phyloP scores from a whole-genome alignment of 495 filamentous ascomycete genomes.

The Haplographium delicatum region DNA sequence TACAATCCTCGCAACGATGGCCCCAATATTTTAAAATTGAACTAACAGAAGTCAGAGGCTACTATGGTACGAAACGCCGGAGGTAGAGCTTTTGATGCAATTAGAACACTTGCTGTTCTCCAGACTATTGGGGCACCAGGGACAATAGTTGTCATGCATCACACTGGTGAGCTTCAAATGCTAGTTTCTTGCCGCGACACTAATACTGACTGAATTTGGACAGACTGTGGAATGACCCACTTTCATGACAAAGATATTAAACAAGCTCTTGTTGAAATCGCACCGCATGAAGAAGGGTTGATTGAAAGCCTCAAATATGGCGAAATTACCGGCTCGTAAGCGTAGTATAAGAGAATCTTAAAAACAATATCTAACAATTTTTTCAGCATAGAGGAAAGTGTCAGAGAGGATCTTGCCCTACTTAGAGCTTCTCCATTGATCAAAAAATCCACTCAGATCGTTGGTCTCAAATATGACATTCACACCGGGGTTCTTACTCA shows the following conservation, averaged over 20 bases:
- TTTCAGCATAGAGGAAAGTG: conserved; percentile 25
- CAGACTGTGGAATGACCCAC: conserved; percentile 30
- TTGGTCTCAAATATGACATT: conserved; percentile 30
- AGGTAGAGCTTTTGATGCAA: conserved; percentile 26
- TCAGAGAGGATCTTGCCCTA: conserved; percentile 27
- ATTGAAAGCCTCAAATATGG: conserved; percentile 27
- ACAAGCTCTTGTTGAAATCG: conserved; percentile 21
- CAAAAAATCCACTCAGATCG: conserved; percentile 23
- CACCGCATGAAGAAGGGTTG: conserved; percentile 19
- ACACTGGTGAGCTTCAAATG: conserved; percentile 8
- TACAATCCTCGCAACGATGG: background rate
- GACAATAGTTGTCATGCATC: conserved; percentile 28
- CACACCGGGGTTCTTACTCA: conserved; percentile 18
- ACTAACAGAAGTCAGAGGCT: conserved; percentile 12
- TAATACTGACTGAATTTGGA: background rate
- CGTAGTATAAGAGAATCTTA: too few relatives aligned
- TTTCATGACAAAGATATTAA: conserved; percentile 24
- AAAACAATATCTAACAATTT: background rate
- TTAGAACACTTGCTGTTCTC: conserved; percentile 23
- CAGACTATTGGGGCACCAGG: conserved; percentile 24
- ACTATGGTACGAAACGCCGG: conserved; percentile 30
- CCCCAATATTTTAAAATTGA: background rate
- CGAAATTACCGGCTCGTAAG: conserved; percentile 24
- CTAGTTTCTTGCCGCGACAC: background rate
- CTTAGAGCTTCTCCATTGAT: conserved; percentile 28